A percentile compares a stretch with the other conserved stretches of the same genome.
Conservation (phyloP, 768 basidiomycete genomes). For the Auriscalpium microsporum region DNA sequence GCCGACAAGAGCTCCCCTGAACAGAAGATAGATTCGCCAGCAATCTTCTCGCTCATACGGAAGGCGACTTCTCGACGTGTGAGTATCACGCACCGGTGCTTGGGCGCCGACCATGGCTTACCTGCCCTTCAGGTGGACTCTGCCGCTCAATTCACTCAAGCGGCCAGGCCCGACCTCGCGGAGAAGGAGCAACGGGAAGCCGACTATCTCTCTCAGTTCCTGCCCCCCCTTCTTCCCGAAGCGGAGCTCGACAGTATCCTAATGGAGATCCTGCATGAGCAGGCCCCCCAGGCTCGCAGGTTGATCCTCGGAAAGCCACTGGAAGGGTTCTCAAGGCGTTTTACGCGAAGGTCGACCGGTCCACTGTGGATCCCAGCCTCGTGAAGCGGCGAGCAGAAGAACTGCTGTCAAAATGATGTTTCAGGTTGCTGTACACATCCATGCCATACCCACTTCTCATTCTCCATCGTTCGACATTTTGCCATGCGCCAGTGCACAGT, state of each 20-base stretch:
- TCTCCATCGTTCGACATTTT: too few relatives aligned
- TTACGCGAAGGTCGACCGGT: conserved; percentile 52
- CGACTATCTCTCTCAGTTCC: conserved; percentile 41
- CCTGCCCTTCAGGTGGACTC: conserved; percentile 42
- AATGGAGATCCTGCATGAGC: conserved; percentile 28
- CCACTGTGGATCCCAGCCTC: conserved; percentile 44
- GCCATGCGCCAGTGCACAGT: too few relatives aligned
- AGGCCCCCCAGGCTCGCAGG: conserved; percentile 18
- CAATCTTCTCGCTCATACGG: conserved; percentile 44
- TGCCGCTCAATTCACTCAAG: conserved; percentile 44
- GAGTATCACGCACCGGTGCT: conserved; percentile 19
- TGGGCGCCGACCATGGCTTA: neutral
- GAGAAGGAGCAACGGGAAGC: conserved; percentile 52
- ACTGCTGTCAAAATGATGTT: conserved; percentile 21
- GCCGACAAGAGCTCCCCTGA: conserved; percentile 49
- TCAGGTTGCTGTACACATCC: neutral
- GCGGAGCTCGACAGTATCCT: conserved; percentile 48
- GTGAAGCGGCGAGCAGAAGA: conserved; percentile 45
- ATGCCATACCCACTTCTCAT: neutral
- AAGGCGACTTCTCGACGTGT: conserved; percentile 55
- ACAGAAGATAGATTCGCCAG: conserved; percentile 35
- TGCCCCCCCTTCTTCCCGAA: conserved; percentile 54
- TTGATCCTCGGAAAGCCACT: conserved; percentile 26
- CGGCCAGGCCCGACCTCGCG: conserved; percentile 57
- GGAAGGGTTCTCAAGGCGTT: conserved; percentile 56